Evolutionary conservation across 2,329 filamentous ascomycete genomes (phyloP).

Genomic region (Pestalotiopsis sp.): DNA sequence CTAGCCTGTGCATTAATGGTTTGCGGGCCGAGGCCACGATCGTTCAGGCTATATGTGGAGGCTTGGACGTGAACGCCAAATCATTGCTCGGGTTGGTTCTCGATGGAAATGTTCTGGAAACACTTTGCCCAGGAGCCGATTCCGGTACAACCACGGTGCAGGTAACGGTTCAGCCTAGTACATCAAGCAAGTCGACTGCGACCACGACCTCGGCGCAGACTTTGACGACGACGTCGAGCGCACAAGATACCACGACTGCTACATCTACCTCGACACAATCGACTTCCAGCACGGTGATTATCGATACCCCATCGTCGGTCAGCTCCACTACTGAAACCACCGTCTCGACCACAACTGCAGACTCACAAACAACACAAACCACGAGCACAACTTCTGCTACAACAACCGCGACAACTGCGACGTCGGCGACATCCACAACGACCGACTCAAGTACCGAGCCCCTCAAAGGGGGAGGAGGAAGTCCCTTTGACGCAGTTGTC

Average conservation of each 20-base stretch:
- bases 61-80: slow-evolving; percentile 8
- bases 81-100: slow-evolving; percentile 14
- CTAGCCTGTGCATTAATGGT: slow-evolving; percentile 12
- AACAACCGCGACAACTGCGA: not conserved
- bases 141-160: slow-evolving; percentile 11
- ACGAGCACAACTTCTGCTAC: not conserved
- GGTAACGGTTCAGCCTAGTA: slow-evolving; percentile 10
- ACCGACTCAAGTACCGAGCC: not conserved
- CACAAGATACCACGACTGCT: not conserved
- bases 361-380: slow-evolving; percentile 1
- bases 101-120: slow-evolving; percentile 6
- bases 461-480: slow-evolving; percentile 21
- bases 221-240: not conserved
- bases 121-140: slow-evolving; percentile 13
- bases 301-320: not conserved
- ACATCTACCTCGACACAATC: not conserved
- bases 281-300: not conserved
- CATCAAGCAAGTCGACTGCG: not conserved
- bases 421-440: not conserved
- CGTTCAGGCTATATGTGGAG: slow-evolving; percentile 12
- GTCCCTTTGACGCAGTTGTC: slow-evolving; percentile 23
- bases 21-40: not conserved
- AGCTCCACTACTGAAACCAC: not conserved
- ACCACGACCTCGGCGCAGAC: not conserved
- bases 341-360: not conserved